These are phyloP conservation scores for Prototheca wickerhamii DNA, from an alignment of 163 green algal genomes.

Conservation along the genomic window DNA sequence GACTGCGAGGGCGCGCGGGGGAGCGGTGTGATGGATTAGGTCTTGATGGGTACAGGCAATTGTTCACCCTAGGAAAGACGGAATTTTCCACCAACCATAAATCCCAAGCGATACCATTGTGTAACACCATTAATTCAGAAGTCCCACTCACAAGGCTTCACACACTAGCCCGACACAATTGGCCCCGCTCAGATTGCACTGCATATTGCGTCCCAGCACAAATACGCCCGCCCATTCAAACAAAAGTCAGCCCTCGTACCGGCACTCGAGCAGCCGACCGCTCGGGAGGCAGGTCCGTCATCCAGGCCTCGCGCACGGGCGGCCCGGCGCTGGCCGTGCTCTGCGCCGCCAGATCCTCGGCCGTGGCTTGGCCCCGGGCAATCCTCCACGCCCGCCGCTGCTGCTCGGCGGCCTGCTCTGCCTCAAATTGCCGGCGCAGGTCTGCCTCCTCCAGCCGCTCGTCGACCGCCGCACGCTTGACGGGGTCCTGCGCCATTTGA, in stretches of 20 bases:
- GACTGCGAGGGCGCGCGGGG: no score
- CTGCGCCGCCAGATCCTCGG: constrained; percentile 34
- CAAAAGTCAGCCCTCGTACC: not conserved
- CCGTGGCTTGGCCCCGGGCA: constrained; percentile 43
- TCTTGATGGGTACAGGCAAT: no score
- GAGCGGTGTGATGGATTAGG: no score
- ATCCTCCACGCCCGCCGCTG: constrained; percentile 48
- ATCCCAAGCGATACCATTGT: no score
- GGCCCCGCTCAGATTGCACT: no score
- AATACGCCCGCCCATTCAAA: not conserved
- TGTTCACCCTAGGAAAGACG: no score
- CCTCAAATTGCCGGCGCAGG: constrained; percentile 35
- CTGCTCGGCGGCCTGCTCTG: constrained; percentile 37
- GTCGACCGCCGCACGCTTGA: constrained; percentile 32
- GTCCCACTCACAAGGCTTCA: no score
- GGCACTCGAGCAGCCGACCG: constrained; percentile 4
- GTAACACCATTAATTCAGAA: no score
- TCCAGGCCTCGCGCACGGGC: constrained; percentile 56
- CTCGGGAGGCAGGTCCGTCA: constrained; percentile 69
- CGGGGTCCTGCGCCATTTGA: constrained; percentile 32
- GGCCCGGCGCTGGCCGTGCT: constrained; percentile 8
- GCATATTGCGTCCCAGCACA: no score
- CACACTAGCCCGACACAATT: no score
- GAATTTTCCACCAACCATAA: no score
- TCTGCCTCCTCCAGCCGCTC: constrained; percentile 39